Base-by-base conservation (phyloP, 371 early-diverging fungal species). In the Mortierella sp. region DNA sequence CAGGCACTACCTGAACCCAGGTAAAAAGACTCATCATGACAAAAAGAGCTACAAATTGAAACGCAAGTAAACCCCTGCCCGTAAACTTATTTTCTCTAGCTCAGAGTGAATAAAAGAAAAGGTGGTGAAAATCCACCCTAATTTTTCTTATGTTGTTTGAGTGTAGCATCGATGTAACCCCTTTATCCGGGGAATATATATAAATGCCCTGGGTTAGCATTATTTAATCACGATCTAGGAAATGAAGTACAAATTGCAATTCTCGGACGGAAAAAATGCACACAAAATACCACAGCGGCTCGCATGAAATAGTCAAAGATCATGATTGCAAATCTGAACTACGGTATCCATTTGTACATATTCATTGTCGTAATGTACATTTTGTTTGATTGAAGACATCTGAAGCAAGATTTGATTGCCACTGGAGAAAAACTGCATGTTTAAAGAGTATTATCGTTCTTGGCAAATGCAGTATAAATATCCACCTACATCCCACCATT, bases 391-490 rank as follows among this genome's bases (percentile, higher is more conserved):
- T 43, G 16, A 18, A 28, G 32, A 58, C 35, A 14, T 22, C 59
- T 58, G 59, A 18, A 30, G 54, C 26, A 54, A 26, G 35, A 2
- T 24, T n/a, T 20, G 24, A 54, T 26, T 24, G 54, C 43, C 35
- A 35, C 3, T 35, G 6, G 35, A 35, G 35, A 35, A 35, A 35
- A 35, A 43, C 16, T 43, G 11, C 43, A 43, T 43, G 43, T 11
- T 5, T 10, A 16, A 43, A 14, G 43, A 43, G 43, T 43, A 43
- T 11, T 16, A 16, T 43, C 9, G 43, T 43, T 54, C 54, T 54
- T 54, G 59, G 32, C 35, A 32, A 58, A 30, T 8, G 26, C 16
- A n/a, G 18, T 62, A 64, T 64, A 64, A 64, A 64, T 64, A 64
- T 28, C 12, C 16, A 3, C 24, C 43, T 3, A 18, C 60, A 37